Evolutionary conservation across 352 stramenopile genomes (phyloP).

Genomic region (Thraustochytrium striatum): DNA sequence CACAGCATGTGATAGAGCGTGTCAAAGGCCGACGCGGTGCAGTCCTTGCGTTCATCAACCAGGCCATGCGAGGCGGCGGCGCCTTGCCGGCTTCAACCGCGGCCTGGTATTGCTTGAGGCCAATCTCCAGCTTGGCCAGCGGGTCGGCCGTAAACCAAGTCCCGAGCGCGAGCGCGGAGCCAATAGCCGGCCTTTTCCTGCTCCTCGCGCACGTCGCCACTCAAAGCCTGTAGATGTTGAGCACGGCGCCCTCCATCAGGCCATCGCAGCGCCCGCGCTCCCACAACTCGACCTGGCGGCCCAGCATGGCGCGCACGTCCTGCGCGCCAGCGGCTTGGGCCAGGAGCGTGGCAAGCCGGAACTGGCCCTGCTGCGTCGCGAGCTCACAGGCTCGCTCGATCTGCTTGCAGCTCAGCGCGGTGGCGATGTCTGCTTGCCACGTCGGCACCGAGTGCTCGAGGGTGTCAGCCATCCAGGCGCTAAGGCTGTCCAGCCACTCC

Average conservation of each 20-base stretch:
- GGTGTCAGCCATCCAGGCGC: not conserved
- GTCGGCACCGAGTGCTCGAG: not conserved
- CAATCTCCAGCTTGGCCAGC: conserved; percentile 59
- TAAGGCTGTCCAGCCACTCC: conserved; percentile 35
- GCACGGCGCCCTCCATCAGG: conserved; percentile 63
- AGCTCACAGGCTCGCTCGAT: conserved; percentile 64
- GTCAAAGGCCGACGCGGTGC: conserved; percentile 50
- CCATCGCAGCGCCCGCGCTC: not conserved
- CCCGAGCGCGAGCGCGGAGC: conserved; percentile 63
- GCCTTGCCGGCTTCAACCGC: not conserved
- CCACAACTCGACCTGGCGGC: conserved; percentile 64
- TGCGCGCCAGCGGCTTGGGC: conserved; percentile 60
- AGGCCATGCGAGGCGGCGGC: not conserved
- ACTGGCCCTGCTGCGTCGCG: conserved; percentile 63
- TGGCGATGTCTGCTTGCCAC: conserved; percentile 40
- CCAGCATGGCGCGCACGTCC: conserved; percentile 63
- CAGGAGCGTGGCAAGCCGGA: conserved; percentile 66
- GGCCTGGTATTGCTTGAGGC: conserved; percentile 51
- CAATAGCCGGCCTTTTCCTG: conserved; percentile 57
- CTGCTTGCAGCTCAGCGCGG: conserved; percentile 58
- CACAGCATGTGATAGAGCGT: conserved; percentile 57
- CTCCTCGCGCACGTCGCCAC: conserved; percentile 63
- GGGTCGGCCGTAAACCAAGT: conserved; percentile 67
- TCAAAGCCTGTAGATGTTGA: conserved; percentile 67
- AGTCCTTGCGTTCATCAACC: conserved; percentile 50